A percentile compares a stretch with the other conserved stretches of the same genome.
phyloP scores from a whole-genome alignment of 116 monocot genomes.

The Trichopus zeylanicus region DNA sequence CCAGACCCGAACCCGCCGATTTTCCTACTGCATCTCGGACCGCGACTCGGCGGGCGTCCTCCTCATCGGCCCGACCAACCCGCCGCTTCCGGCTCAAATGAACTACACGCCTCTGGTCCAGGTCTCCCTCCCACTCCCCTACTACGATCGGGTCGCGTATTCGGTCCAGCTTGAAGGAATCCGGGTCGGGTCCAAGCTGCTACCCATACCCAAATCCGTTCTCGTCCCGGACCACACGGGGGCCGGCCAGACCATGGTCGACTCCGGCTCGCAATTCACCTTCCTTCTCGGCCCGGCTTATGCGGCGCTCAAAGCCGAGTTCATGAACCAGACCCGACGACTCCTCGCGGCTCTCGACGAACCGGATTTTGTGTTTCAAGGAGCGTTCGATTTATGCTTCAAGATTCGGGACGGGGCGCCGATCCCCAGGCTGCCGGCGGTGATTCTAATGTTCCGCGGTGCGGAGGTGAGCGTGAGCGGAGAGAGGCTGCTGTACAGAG shows the following conservation, averaged over 20 bases:
- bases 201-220: constrained; percentile 83
- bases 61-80: constrained; percentile 53
- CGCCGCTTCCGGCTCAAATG: constrained; percentile 19
- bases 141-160: constrained; percentile 94
- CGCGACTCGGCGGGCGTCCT: constrained; percentile 54
- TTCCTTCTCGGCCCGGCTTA: constrained; percentile 91
- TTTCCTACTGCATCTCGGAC: constrained; percentile 90
- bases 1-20: constrained; percentile 49
- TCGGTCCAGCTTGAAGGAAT: constrained; percentile 81
- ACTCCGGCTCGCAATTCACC: constrained; percentile 94
- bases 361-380: constrained; percentile 71
- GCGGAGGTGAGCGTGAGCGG: constrained; percentile 59
- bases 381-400: constrained; percentile 85
- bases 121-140: constrained; percentile 70
- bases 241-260: constrained; percentile 95
- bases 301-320: constrained; percentile 54
- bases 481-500: constrained; percentile 53
- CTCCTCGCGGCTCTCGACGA: constrained; percentile 33
- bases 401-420: constrained; percentile 1
- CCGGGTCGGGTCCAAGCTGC: constrained; percentile 36
- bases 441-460: constrained; percentile 47
- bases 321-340: constrained; percentile 39
- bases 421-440: constrained; percentile 32
- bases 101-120: constrained; percentile 86
- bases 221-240: constrained; percentile 92